These are phyloP conservation scores for Lodderomyces theae DNA, from an alignment of 1,139 yeast species.

Conservation along the genomic window DNA sequence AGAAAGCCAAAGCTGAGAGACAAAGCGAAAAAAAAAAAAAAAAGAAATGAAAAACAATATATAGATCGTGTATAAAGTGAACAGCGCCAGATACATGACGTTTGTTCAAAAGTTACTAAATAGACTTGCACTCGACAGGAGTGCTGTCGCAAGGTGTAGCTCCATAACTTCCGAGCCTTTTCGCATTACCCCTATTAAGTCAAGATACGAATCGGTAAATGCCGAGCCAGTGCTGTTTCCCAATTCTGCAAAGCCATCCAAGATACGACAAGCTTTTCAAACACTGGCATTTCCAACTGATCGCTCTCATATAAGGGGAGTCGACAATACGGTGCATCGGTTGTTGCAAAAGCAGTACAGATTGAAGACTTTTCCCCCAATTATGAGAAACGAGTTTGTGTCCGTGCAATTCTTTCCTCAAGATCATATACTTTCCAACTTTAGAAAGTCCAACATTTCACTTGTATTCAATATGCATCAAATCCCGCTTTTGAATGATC, in stretches of 20 bases:
- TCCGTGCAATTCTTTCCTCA: constrained; percentile 26
- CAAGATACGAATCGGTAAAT: not conserved
- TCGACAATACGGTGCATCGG: constrained; percentile 26
- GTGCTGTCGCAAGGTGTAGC: not conserved
- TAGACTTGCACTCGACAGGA: not conserved
- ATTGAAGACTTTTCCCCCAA: constrained; percentile 20
- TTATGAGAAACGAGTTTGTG: constrained; percentile 23
- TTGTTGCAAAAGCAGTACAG: constrained; percentile 12
- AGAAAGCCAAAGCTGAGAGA: constrained; percentile 4
- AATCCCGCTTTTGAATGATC: constrained; percentile 22
- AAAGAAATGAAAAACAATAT: too few species aligned
- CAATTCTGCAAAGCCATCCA: not conserved
- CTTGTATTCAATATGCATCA: constrained; percentile 23
- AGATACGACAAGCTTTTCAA: constrained; percentile 4
- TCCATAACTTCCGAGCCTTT: not conserved
- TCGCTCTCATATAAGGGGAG: constrained; percentile 39
- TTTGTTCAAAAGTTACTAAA: not conserved
- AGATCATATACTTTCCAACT: constrained; percentile 27
- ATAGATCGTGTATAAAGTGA: too few species aligned
- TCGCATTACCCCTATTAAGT: not conserved
- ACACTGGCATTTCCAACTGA: constrained; percentile 22
- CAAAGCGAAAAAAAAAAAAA: constrained; percentile 4
- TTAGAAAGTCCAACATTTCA: constrained; percentile 41
- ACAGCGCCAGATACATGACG: not conserved
- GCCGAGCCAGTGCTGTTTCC: not conserved